Evolutionary conservation across 1,139 yeast genomes (phyloP).

Genomic region (Meyerozyma elateridarum): DNA sequence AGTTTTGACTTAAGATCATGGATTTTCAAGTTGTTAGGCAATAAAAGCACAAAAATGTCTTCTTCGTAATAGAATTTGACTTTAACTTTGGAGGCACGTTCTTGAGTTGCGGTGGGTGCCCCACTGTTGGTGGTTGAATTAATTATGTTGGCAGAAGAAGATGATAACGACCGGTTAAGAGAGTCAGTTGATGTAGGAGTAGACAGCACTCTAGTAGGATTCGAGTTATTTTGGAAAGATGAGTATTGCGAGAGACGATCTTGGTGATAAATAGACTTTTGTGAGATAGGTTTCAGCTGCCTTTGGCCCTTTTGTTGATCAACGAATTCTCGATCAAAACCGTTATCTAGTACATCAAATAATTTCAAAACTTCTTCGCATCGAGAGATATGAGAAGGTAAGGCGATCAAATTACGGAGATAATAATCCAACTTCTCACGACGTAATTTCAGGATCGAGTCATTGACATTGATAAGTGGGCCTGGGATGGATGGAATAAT

Average conservation of each 20-base stretch:
- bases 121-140: slow-evolving; percentile 1
- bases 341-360: slow-evolving; percentile 65
- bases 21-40: slow-evolving; percentile 59
- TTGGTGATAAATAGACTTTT: slow-evolving; percentile 39
- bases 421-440: slow-evolving; percentile 82
- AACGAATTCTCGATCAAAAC: slow-evolving; percentile 44
- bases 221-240: slow-evolving; percentile 17
- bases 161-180: slow-evolving; percentile 13
- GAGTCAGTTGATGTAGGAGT: slow-evolving; percentile 26
- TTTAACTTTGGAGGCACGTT: slow-evolving; percentile 40
- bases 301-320: slow-evolving; percentile 21
- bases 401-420: slow-evolving; percentile 64
- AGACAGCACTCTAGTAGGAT: slow-evolving; percentile 8
- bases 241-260: slow-evolving; percentile 43
- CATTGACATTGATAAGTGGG: slow-evolving; percentile 89
- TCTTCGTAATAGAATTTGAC: slow-evolving; percentile 84
- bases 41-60: slow-evolving; percentile 82
- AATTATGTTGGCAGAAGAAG: slow-evolving; percentile 12
- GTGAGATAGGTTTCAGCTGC: slow-evolving; percentile 37
- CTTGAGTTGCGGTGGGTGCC: slow-evolving; percentile 11
- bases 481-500: slow-evolving; percentile 95
- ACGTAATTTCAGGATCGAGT: slow-evolving; percentile 79
- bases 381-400: slow-evolving; percentile 75
- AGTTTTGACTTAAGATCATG: slow-evolving; percentile 61
- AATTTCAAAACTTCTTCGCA: slow-evolving; percentile 65